Evolutionary conservation across 306 rosid genomes (phyloP), one percentile per base, ranked within the genome.

Genomic region (Casuarina glauca): DNA sequence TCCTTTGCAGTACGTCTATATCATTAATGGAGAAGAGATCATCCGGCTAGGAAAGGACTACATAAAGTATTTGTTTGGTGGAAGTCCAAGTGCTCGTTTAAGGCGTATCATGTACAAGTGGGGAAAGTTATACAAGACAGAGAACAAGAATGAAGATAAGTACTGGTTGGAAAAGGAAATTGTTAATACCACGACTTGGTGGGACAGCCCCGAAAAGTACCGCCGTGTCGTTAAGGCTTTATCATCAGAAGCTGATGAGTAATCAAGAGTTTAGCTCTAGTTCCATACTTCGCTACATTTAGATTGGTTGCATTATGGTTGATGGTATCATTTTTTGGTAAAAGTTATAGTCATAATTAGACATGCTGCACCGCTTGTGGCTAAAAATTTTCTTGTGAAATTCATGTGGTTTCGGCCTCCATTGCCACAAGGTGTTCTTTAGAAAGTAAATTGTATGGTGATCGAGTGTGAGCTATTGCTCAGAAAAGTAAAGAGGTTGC

Each of bases 21-120:
- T 87, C 78, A 86, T 92, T 58, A 81, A 9, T 39, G 97, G 98
- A 11, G 83, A 88, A 80, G 97, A 94, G 82, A 78, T 87, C 42
- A 46, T 82, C 43, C 84, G 83, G 79, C 91, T 94, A 55, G 80
- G 82, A 1, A 89, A 80, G 86, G 97, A 92, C 83, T 88, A 86
- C 83, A 48, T 89, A 82, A 92, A 69, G 86, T 95, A 82, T 86
- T 35, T 87, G 12, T 79, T 77, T 61, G 84, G 88, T 44, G 94
- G 91, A 71, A 76, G 75, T n/a, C 79, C 81, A 75, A 95, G 97
- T 77, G 73, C 62, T 68, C 92, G 97, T 51, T 86, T 95, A 51
- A 85, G 80, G 84, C 89, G 91, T 44, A 76, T 84, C 41, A 74
- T 82, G 72, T 38, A 84, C 78, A 46, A 78, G 50, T 89, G 92